Evolutionary conservation across 2,329 filamentous ascomycete species (phyloP).

Genomic region (Chlorencoelia australis): DNA sequence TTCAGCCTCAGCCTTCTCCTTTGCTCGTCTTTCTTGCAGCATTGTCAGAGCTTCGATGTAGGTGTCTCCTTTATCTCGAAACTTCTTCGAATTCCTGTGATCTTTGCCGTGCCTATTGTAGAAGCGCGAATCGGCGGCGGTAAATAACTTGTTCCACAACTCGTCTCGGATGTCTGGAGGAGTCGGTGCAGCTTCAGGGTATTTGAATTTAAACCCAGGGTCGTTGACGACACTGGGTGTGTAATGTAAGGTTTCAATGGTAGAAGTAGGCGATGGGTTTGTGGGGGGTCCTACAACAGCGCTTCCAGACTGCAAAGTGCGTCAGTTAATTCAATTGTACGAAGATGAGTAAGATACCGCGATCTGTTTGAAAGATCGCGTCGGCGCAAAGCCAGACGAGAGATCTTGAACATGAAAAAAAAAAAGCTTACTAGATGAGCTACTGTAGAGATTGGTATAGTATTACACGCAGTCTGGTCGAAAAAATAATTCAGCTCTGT

Average conservation of each 20-base stretch:
- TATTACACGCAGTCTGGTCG: too few relatives aligned
- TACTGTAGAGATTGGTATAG: too few relatives aligned
- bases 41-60: constrained; percentile 18
- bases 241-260: too few relatives aligned
- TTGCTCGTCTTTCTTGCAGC: constrained; percentile 21
- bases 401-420: too few relatives aligned
- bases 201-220: constrained; percentile 25
- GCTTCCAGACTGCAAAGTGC: too few relatives aligned
- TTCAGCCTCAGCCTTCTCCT: constrained; percentile 9
- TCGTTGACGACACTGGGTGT: too few relatives aligned
- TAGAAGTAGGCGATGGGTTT: neutral
- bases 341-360: too few relatives aligned
- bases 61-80: constrained; percentile 18
- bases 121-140: constrained; percentile 24
- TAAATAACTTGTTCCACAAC: constrained; percentile 26
- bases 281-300: neutral
- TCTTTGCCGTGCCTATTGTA: constrained; percentile 24
- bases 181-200: constrained; percentile 23
- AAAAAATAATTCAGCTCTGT: too few relatives aligned
- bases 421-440: too few relatives aligned
- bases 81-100: constrained; percentile 19
- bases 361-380: too few relatives aligned
- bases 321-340: too few relatives aligned
- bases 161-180: constrained; percentile 22
- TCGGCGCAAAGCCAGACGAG: too few relatives aligned